phyloP scores from a whole-genome alignment of 108 stramenopile genomes.

The Mayamaea pseudoterrestris region DNA sequence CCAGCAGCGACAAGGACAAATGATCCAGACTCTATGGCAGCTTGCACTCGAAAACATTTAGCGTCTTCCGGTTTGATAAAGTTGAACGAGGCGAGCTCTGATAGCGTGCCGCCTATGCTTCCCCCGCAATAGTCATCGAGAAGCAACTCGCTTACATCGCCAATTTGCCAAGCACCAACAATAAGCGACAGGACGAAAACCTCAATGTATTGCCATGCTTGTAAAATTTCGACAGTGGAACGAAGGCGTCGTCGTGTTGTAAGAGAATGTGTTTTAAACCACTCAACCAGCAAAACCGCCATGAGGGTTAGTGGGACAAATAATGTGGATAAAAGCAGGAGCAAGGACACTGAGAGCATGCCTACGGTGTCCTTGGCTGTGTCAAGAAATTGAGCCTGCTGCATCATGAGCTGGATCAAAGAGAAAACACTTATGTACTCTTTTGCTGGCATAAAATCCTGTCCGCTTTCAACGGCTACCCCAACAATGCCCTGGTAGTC shows the following conservation, averaged over 20 bases:
- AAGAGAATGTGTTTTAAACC: slow-evolving; percentile 36
- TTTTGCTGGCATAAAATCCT: slow-evolving; percentile 45
- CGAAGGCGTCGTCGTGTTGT: slow-evolving; percentile 16
- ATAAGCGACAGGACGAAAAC: slow-evolving; percentile 59
- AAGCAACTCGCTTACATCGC: slow-evolving; percentile 15
- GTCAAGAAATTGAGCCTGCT: slow-evolving; percentile 47
- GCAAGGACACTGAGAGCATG: background rate
- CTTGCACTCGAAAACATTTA: slow-evolving; percentile 61
- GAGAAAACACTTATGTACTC: slow-evolving; percentile 39
- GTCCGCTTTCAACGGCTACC: slow-evolving; percentile 58
- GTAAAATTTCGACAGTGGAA: slow-evolving; percentile 36
- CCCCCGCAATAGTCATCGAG: background rate
- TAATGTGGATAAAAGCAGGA: slow-evolving; percentile 50
- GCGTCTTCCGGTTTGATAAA: slow-evolving; percentile 53
- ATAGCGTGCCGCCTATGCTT: slow-evolving; percentile 40
- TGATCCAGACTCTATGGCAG: slow-evolving; percentile 39
- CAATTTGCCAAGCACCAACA: slow-evolving; percentile 68
- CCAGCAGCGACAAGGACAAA: slow-evolving; percentile 42
- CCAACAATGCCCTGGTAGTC: slow-evolving; percentile 63
- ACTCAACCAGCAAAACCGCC: slow-evolving; percentile 26
- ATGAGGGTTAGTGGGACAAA: slow-evolving; percentile 59
- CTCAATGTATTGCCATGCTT: slow-evolving; percentile 79
- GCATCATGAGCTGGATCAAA: slow-evolving; percentile 45
- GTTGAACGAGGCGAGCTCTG: slow-evolving; percentile 39
- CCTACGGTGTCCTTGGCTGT: background rate